Evolutionary conservation across 108 stramenopile genomes (phyloP).

Genomic region (Ochromonas danica): DNA sequence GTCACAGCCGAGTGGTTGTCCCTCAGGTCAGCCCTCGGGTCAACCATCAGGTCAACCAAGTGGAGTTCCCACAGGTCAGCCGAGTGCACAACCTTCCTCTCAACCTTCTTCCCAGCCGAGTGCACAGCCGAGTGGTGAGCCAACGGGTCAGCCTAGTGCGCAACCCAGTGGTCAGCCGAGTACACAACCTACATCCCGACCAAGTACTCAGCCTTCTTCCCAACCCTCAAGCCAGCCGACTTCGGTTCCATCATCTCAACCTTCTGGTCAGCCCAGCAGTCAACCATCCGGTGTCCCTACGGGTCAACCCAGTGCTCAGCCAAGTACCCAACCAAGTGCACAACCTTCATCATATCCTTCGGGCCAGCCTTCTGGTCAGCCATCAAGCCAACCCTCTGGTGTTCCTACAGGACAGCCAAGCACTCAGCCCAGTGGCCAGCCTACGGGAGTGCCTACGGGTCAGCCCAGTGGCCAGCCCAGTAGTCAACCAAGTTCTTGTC

Average conservation of each 20-base stretch:
- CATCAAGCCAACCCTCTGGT: background rate
- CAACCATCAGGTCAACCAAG: background rate
- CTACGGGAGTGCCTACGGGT: constrained; percentile 8
- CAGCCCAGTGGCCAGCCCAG: constrained; percentile 1
- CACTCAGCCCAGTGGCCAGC: constrained; percentile 12
- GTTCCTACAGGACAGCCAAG: background rate
- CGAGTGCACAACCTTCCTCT: background rate
- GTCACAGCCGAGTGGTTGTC: background rate
- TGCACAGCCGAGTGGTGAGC: background rate
- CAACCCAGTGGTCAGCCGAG: background rate
- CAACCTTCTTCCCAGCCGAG: background rate
- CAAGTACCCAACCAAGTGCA: background rate
- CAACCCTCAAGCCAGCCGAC: background rate
- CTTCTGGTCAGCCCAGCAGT: background rate
- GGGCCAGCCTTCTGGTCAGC: background rate
- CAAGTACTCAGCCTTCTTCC: background rate
- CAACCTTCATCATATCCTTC: background rate
- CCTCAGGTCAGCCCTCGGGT: background rate
- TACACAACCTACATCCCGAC: background rate
- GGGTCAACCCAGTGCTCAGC: background rate
- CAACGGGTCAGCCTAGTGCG: background rate
- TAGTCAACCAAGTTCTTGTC: background rate
- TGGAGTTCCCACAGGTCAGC: background rate
- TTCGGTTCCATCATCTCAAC: background rate
- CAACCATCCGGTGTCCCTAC: background rate